Conservation (phyloP, 1,284 basidiomycete species). For the Cryptococcus sp. region DNA sequence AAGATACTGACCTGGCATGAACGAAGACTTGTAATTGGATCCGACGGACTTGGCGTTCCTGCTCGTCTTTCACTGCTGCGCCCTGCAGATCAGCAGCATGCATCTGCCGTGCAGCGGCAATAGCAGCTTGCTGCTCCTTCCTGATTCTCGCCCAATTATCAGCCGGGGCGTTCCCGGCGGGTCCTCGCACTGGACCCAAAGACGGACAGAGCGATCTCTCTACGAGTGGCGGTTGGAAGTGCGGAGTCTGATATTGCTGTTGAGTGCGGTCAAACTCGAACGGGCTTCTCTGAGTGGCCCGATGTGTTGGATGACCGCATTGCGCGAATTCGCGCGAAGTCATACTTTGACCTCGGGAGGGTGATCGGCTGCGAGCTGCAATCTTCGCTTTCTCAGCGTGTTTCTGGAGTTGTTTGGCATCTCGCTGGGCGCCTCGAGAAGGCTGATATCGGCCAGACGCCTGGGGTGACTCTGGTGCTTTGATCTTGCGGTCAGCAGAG, state of each 20-base stretch:
- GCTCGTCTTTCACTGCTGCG: constrained; percentile 14
- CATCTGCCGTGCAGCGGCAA: constrained; percentile 20
- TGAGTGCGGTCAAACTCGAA: too few relatives aligned
- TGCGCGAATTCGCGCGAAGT: too few relatives aligned
- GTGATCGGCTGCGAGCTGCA: not conserved
- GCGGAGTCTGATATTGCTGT: too few relatives aligned
- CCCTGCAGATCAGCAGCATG: constrained; percentile 6
- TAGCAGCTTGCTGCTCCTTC: constrained; percentile 20
- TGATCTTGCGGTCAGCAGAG: not conserved
- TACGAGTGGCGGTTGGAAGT: too few relatives aligned
- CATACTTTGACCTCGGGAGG: too few relatives aligned
- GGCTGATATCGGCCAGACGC: constrained; percentile 30
- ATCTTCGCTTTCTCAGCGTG: not conserved
- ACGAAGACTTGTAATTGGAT: constrained; percentile 42
- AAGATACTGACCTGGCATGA: constrained; percentile 32
- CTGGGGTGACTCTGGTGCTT: not conserved
- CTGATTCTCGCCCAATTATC: not conserved
- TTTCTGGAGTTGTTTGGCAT: constrained; percentile 27
- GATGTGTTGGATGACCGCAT: too few relatives aligned
- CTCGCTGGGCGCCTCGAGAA: constrained; percentile 36
- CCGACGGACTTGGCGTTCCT: constrained; percentile 20
- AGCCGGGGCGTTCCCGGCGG: too few relatives aligned
- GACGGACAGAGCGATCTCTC: too few relatives aligned
- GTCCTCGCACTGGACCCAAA: too few relatives aligned
- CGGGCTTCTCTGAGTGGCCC: too few relatives aligned